phyloP scores from a whole-genome alignment of 2,329 filamentous ascomycete genomes.

The Coleophoma cylindrospora region DNA sequence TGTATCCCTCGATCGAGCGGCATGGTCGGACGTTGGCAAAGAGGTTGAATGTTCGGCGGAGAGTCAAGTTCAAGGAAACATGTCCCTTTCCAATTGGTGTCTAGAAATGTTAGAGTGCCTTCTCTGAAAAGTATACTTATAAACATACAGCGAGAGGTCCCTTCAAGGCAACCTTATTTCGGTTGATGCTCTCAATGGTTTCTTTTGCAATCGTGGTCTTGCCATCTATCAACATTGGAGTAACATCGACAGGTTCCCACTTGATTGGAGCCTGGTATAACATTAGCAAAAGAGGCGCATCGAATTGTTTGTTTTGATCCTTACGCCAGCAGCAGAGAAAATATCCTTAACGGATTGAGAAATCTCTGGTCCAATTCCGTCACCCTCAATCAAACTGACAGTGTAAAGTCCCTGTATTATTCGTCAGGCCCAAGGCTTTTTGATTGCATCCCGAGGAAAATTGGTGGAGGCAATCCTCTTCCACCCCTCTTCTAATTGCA shows the following conservation, averaged over 20 bases:
- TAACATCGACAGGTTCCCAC: constrained; percentile 97
- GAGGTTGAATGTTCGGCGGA: constrained; percentile 98
- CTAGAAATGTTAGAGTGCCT: constrained; percentile 32
- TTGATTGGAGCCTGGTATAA: constrained; percentile 71
- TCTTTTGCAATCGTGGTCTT: constrained; percentile 91
- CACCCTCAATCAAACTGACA: constrained; percentile 96
- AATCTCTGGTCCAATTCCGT: constrained; percentile 98
- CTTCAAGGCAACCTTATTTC: constrained; percentile 97
- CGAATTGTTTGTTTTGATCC: constrained; percentile 14
- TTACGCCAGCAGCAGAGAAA: constrained; percentile 88
- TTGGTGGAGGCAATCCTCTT: background rate
- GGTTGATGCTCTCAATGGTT: constrained; percentile 88
- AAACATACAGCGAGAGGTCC: constrained; percentile 83
- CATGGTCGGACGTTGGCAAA: constrained; percentile 99
- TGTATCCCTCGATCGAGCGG: constrained; percentile 94
- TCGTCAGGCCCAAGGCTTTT: no score
- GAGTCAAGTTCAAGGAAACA: constrained; percentile 97
- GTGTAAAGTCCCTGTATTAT: constrained; percentile 77
- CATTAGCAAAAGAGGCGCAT: constrained; percentile 10
- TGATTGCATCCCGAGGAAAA: no score
- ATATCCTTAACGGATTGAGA: constrained; percentile 98
- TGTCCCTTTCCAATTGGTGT: constrained; percentile 98
- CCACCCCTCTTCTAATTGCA: background rate
- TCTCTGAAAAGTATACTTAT: constrained; percentile 10
- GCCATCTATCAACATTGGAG: constrained; percentile 87